These are phyloP conservation scores for Cardamine occulta DNA, from an alignment of 345 rosid species.

Conservation along the genomic window DNA sequence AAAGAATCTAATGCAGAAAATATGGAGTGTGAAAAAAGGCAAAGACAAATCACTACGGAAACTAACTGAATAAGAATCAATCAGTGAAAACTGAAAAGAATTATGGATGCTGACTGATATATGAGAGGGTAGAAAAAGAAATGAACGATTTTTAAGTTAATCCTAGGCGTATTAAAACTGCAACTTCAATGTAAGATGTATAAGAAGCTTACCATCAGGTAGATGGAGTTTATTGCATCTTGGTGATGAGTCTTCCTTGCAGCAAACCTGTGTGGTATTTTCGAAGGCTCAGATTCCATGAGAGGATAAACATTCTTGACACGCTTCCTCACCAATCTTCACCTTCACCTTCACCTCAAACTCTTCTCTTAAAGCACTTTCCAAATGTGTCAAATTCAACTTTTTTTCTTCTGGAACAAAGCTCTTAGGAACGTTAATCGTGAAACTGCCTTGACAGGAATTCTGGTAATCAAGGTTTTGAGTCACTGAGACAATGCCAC, in stretches of 20 bases:
- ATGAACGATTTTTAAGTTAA: too few species aligned
- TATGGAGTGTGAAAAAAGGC: too few species aligned
- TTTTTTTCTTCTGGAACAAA: neutral
- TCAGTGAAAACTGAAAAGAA: too few species aligned
- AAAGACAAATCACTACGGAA: too few species aligned
- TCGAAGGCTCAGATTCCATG: constrained; percentile 37
- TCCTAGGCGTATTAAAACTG: too few species aligned
- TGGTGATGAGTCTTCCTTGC: constrained; percentile 3
- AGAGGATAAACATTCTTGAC: constrained; percentile 16
- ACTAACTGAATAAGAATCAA: too few species aligned
- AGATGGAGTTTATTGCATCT: neutral
- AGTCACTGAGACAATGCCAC: neutral
- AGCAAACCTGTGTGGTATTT: neutral
- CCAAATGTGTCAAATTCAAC: neutral
- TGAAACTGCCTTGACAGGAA: neutral
- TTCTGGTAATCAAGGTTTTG: neutral
- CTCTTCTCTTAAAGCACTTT: constrained; percentile 24
- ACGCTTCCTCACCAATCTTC: constrained; percentile 17
- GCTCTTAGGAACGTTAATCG: constrained; percentile 6
- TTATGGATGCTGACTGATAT: too few species aligned
- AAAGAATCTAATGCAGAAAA: too few species aligned
- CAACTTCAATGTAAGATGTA: too few species aligned
- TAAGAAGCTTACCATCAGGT: constrained; percentile 18
- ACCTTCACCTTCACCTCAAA: constrained; percentile 45
- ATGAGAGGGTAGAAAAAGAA: too few species aligned